These are phyloP conservation scores for Arabis hirsuta DNA, from an alignment of 345 rosid species.

Conservation along the genomic window DNA sequence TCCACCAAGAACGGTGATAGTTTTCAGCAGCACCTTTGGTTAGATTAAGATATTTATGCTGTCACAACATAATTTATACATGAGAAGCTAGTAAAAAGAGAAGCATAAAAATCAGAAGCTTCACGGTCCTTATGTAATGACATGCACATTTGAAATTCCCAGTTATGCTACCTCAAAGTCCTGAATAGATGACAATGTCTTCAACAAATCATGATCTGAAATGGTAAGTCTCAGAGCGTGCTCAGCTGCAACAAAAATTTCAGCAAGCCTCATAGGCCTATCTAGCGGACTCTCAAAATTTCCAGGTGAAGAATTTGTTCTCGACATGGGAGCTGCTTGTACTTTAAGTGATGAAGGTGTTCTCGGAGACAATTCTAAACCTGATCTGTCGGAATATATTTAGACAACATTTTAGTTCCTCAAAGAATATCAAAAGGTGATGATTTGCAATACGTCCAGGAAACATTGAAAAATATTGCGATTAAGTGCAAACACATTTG, in stretches of 20 bases:
- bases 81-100: constrained; percentile 19
- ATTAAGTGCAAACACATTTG: constrained; percentile 15
- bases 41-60: constrained; percentile 85
- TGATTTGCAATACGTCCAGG: constrained; percentile 25
- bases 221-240: constrained; percentile 75
- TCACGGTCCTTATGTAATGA: constrained; percentile 19
- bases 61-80: constrained; percentile 47
- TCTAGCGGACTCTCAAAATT: constrained; percentile 77
- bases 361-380: constrained; percentile 57
- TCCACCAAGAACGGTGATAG: constrained; percentile 98
- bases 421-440: constrained; percentile 26
- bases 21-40: constrained; percentile 98
- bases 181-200: constrained; percentile 75
- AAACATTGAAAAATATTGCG: constrained; percentile 17
- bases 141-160: constrained; percentile 19
- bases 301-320: constrained; percentile 87
- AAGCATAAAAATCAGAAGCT: constrained; percentile 15
- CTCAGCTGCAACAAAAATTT: constrained; percentile 94
- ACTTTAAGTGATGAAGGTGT: constrained; percentile 54
- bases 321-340: constrained; percentile 54
- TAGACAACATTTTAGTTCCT: constrained; percentile 45
- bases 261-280: constrained; percentile 97
- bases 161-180: constrained; percentile 78
- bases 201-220: constrained; percentile 68
- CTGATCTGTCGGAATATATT: constrained; percentile 65